These are phyloP conservation scores for Solanum tarapatanum DNA, from an alignment of 257 asterid species.

Conservation along the genomic window DNA sequence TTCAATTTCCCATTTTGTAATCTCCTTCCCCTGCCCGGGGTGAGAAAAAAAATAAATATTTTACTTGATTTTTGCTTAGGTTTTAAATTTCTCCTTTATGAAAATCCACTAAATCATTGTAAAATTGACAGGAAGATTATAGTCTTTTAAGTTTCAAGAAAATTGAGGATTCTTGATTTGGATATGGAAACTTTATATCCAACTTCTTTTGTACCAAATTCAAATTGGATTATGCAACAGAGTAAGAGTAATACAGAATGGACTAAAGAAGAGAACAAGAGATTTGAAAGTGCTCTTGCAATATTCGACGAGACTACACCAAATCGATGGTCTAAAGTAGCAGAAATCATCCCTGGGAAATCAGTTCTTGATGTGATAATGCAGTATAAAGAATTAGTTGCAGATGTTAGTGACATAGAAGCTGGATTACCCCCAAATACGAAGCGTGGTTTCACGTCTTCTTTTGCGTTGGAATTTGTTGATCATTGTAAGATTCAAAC, in stretches of 20 bases:
- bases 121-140: background rate
- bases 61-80: background rate
- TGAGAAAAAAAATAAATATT: background rate
- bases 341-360: slow-evolving; percentile 59
- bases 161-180: background rate
- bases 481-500: slow-evolving; percentile 26
- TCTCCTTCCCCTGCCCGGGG: background rate
- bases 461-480: slow-evolving; percentile 33
- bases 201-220: slow-evolving; percentile 11
- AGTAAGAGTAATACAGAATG: slow-evolving; percentile 28
- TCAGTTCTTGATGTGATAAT: slow-evolving; percentile 61
- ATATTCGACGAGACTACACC: slow-evolving; percentile 55
- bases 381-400: slow-evolving; percentile 51
- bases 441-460: slow-evolving; percentile 25
- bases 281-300: slow-evolving; percentile 68
- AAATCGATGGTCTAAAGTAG: slow-evolving; percentile 57
- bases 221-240: slow-evolving; percentile 25
- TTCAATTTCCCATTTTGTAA: background rate
- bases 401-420: slow-evolving; percentile 67
- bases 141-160: background rate
- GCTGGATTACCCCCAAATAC: slow-evolving; percentile 66
- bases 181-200: slow-evolving; percentile 47
- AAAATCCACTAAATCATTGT: background rate
- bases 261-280: slow-evolving; percentile 76
- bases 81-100: background rate